Base-by-base conservation (phyloP, 2,329 filamentous ascomycete genomes). In the Pseudopithomyces chartarum region DNA sequence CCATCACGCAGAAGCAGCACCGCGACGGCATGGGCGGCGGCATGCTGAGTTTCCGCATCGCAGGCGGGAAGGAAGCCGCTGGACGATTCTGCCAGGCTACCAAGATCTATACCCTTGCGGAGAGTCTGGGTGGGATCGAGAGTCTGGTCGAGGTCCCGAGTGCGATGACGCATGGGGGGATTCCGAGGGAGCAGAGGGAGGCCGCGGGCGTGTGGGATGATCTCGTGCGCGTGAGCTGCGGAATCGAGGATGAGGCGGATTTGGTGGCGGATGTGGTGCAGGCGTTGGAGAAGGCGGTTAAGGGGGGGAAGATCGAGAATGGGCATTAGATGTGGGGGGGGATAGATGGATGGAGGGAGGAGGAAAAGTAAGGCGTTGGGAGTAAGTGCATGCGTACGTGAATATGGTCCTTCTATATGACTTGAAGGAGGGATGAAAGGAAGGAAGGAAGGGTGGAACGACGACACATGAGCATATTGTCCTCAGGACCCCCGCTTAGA, bases 101-200 rank as follows among this genome's bases (percentile, higher is more conserved):
- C 42, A 87, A 87, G 71, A 87, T 99, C 76, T 98, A 97, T 80
- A 97, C 92, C 1, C 84, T 99, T 6, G 95, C 95, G 29, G 95
- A 99, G 83, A 91, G 87, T 57, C 80, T 99, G 22, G 95, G 95
- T 58, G 95, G 94, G 54, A 90, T 99, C 46, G 95, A 99, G 85
- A 90, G 86, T 70, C 82, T 99, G 60, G 89, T 93, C 66, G 95
- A 99, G 80, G 86, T 99, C 2, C 95, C 95, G 20, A 91, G 90
- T 68, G 91, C 88, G 78, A 99, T 99, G 95, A 99, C 95, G 17
- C 95, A 99, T 77, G 91, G 92, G 22, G 95, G 94, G 57, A 99
- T 99, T 64, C 95, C 95, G 48, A 87, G 85, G 74, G 92, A 92
- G 59, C 87, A 96, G 81, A 85, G 95, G 56, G 95, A 99, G 83